Evolutionary conservation across 768 basidiomycete genomes (phyloP).

Genomic region (Boletus rubropictus): DNA sequence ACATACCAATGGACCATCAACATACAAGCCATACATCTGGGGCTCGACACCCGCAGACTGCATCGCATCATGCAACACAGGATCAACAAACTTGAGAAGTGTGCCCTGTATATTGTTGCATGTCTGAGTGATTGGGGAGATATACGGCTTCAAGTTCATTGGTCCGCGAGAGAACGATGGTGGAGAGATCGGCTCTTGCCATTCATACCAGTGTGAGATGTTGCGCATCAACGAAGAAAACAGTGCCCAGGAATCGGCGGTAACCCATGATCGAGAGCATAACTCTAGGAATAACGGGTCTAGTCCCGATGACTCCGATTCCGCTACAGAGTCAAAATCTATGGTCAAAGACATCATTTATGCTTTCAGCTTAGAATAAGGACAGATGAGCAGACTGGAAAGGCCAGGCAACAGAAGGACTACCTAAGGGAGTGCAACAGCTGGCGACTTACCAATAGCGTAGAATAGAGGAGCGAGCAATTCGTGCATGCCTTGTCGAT

Average conservation of each 20-base stretch:
- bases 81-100: slow-evolving; percentile 73
- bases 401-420: slow-evolving; percentile 5
- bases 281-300: slow-evolving; percentile 47
- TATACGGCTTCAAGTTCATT: slow-evolving; percentile 55
- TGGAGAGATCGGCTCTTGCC: slow-evolving; percentile 42
- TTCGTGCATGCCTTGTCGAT: slow-evolving; percentile 99
- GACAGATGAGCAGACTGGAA: slow-evolving; percentile 13
- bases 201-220: slow-evolving; percentile 76
- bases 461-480: slow-evolving; percentile 84
- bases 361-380: slow-evolving; percentile 22
- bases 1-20: slow-evolving; percentile 12
- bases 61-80: slow-evolving; percentile 67
- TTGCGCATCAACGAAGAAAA: slow-evolving; percentile 77
- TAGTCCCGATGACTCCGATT: slow-evolving; percentile 24
- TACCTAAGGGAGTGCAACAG: background rate
- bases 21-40: slow-evolving; percentile 94
- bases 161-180: slow-evolving; percentile 33
- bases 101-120: slow-evolving; percentile 76
- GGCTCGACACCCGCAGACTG: slow-evolving; percentile 84
- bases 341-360: slow-evolving; percentile 31
- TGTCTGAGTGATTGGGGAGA: slow-evolving; percentile 79
- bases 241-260: slow-evolving; percentile 84
- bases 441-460: slow-evolving; percentile 35
- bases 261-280: slow-evolving; percentile 63
- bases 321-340: slow-evolving; percentile 71